A percentile compares a stretch with the other conserved stretches of the same genome.
Conservation (phyloP, 352 stramenopile species). For the Globisporangium lucens region DNA sequence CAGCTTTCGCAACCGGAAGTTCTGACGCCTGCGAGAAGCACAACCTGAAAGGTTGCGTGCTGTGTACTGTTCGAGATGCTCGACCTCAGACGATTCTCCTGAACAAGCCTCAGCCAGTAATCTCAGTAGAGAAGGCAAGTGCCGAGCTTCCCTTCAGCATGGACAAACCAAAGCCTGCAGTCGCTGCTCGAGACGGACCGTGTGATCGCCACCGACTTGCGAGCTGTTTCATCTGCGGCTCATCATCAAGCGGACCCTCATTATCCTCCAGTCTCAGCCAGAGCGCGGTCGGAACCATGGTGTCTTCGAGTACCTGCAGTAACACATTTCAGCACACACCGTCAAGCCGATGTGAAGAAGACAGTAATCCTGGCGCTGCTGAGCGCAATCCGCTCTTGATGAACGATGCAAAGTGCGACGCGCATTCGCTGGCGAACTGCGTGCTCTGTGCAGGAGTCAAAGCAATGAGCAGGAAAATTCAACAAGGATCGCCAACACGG, state of each 20-base stretch:
- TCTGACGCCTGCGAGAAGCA: constrained; percentile 39
- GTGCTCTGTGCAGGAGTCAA: constrained; percentile 54
- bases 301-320: not conserved
- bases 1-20: not conserved
- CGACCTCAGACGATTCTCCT: not conserved
- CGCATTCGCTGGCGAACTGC: constrained; percentile 65
- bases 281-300: not conserved
- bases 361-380: not conserved
- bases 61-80: constrained; percentile 43
- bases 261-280: not conserved
- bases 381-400: constrained; percentile 8
- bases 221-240: constrained; percentile 65
- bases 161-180: not conserved
- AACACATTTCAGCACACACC: not conserved
- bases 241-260: constrained; percentile 7
- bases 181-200: constrained; percentile 8
- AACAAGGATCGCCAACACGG: not conserved
- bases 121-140: not conserved
- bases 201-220: constrained; percentile 53
- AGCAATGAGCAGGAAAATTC: constrained; percentile 17
- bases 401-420: constrained; percentile 37
- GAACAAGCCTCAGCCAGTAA: not conserved
- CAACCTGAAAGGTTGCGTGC: constrained; percentile 56
- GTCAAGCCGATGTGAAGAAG: constrained; percentile 6
- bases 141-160: not conserved